These are phyloP conservation scores for Paramecium sonneborni DNA, from an alignment of 73 alveolate species.

Conservation along the genomic window DNA sequence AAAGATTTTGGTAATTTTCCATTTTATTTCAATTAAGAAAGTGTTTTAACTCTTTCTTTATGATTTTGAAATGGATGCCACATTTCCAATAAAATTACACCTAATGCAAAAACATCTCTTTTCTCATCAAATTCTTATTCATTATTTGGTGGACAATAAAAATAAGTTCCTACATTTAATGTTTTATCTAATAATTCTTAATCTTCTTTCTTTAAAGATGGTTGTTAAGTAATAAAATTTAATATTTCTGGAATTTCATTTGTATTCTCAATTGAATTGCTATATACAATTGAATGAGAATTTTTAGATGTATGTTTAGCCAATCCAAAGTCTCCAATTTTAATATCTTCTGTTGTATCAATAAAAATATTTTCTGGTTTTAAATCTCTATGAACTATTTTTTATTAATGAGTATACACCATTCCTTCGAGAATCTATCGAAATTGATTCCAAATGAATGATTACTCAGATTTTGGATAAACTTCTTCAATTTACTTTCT, in stretches of 20 bases:
- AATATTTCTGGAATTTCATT: slow-evolving; percentile 50
- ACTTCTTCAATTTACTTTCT: slow-evolving; percentile 37
- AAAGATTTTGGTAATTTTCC: slow-evolving; percentile 43
- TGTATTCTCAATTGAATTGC: not conserved
- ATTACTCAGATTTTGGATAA: slow-evolving; percentile 1
- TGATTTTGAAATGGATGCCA: slow-evolving; percentile 58
- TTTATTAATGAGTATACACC: slow-evolving; percentile 52
- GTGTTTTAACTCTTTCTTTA: slow-evolving; percentile 37
- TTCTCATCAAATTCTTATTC: slow-evolving; percentile 54
- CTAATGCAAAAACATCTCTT: slow-evolving; percentile 61
- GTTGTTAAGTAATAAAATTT: slow-evolving; percentile 26
- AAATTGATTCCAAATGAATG: slow-evolving; percentile 59
- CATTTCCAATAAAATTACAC: slow-evolving; percentile 64
- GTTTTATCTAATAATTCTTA: slow-evolving; percentile 52
- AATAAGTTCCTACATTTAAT: slow-evolving; percentile 64
- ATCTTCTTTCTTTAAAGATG: slow-evolving; percentile 34
- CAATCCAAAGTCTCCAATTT: slow-evolving; percentile 67
- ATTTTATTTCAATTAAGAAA: slow-evolving; percentile 20
- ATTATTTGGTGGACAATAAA: slow-evolving; percentile 61
- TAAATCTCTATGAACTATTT: slow-evolving; percentile 66
- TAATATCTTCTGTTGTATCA: slow-evolving; percentile 58
- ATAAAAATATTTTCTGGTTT: slow-evolving; percentile 69
- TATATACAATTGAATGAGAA: slow-evolving; percentile 11
- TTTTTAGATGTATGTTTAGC: slow-evolving; percentile 50
- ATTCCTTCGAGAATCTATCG: slow-evolving; percentile 58